Evolutionary conservation across 2,329 filamentous ascomycete species (phyloP).

Genomic region (Thielaviopsis ethacetica): DNA sequence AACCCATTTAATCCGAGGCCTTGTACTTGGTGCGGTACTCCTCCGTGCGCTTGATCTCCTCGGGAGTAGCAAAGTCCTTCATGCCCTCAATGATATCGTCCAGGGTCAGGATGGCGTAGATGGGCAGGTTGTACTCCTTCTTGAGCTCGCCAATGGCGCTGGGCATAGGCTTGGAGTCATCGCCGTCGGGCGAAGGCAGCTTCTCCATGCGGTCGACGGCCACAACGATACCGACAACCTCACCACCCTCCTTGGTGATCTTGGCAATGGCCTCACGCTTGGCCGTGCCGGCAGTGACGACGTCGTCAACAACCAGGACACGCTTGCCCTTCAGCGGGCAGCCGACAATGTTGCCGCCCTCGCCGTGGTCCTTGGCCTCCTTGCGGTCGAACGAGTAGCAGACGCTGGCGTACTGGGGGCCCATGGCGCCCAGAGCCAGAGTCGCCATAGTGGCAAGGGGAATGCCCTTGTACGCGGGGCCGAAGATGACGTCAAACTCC

Average conservation of each 20-base stretch:
- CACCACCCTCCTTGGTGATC: slow-evolving; percentile 71
- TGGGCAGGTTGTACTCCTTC: slow-evolving; percentile 69
- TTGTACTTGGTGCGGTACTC: slow-evolving; percentile 56
- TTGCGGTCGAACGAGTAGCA: slow-evolving; percentile 92
- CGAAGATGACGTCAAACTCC: slow-evolving; percentile 75
- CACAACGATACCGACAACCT: slow-evolving; percentile 73
- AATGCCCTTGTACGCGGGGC: slow-evolving; percentile 92
- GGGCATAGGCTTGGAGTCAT: slow-evolving; percentile 50
- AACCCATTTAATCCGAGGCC: slow-evolving; percentile 29
- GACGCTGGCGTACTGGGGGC: slow-evolving; percentile 48
- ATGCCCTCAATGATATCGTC: slow-evolving; percentile 65
- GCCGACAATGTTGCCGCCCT: slow-evolving; percentile 86
- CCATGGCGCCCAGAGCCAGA: slow-evolving; percentile 56
- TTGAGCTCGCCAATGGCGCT: slow-evolving; percentile 78
- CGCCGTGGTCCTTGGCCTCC: slow-evolving; percentile 89
- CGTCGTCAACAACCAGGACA: slow-evolving; percentile 86
- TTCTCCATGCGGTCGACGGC: slow-evolving; percentile 80
- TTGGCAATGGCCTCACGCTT: slow-evolving; percentile 85
- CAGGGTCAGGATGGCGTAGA: slow-evolving; percentile 68
- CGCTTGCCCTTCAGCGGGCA: slow-evolving; percentile 69
- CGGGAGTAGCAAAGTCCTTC: slow-evolving; percentile 41
- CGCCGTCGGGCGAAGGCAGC: slow-evolving; percentile 45
- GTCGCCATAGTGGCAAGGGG: slow-evolving; percentile 67
- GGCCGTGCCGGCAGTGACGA: slow-evolving; percentile 88
- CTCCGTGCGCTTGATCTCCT: slow-evolving; percentile 50